phyloP scores from a whole-genome alignment of 371 early-diverging fungal species.

The Nosema bombycis region DNA sequence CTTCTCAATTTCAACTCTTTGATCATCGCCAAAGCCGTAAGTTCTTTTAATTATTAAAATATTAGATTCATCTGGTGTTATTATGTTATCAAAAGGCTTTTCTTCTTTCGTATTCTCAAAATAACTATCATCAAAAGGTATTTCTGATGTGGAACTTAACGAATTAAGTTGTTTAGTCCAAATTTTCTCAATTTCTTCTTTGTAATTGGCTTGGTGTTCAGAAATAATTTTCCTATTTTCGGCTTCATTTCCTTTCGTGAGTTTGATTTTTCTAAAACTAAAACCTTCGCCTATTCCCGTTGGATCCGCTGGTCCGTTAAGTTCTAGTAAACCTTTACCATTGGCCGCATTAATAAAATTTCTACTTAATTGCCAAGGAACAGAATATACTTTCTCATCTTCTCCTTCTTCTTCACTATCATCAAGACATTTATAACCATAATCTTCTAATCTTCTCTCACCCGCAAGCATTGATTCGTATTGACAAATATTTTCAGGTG shows the following conservation, averaged over 20 bases:
- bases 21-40: conserved; percentile 32
- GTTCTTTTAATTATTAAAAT: conserved; percentile 61
- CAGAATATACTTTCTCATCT: conserved; percentile 79
- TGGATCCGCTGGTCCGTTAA: conserved; percentile 68
- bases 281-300: conserved; percentile 93
- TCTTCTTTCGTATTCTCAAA: background rate
- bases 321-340: conserved; percentile 66
- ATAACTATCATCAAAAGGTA: conserved; percentile 13
- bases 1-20: conserved; percentile 53
- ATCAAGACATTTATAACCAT: conserved; percentile 70
- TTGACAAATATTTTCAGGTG: conserved; percentile 93
- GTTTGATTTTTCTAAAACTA: conserved; percentile 85
- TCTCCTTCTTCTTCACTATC: conserved; percentile 68
- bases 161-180: conserved; percentile 79
- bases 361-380: conserved; percentile 87
- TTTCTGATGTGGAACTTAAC: conserved; percentile 57
- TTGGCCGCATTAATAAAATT: conserved; percentile 74
- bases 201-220: conserved; percentile 84
- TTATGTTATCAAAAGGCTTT: background rate
- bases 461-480: conserved; percentile 90
- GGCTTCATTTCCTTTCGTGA: conserved; percentile 78
- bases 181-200: conserved; percentile 75
- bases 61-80: conserved; percentile 11
- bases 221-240: conserved; percentile 71
- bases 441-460: conserved; percentile 82